Base-by-base conservation (phyloP, 495 filamentous ascomycete species). In the Penicillium turbatum region DNA sequence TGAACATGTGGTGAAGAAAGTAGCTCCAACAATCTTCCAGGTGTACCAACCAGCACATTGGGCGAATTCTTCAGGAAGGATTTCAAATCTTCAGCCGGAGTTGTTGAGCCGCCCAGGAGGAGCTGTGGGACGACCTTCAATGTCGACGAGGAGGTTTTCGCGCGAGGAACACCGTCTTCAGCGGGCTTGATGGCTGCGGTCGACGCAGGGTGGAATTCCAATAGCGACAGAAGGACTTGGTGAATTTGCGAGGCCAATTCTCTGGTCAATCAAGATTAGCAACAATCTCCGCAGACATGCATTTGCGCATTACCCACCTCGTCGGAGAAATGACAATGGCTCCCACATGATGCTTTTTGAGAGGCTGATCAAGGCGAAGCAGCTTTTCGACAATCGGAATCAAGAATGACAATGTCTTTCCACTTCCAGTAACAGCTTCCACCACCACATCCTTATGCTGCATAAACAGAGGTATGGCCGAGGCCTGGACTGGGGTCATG, bases 361-460 rank as follows among this genome's bases (percentile, higher is more conserved):
- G 79, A 6, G 88, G 85, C 36, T 91, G 88, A 42, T 84, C 82
- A 21, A 83, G 64, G 30, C 86, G 83, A 41, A 97, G 72, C 21
- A 97, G 78, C 56, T 86, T 88, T 66, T 96, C 90, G 11, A 97
- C 78, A 2, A 97, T 73, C 0, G 93, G 93, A 24, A 98, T 88
- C 41, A 98, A 70, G 62, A 93, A 97, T 2, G 90, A 86, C 37
- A 97, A 72, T 0, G 93, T 97, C 71, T 98, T 98, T 39, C 93
- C 93, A 64, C 88, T 93, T 7, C 95, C 93, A 2, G 93, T 98
- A 7, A 97, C 93, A 2, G 93, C 95, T 68, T 96, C 92, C 26
- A 97, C 92, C 3, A 97, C 92, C 0, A 97, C 92, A 72, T 97
- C 93, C 61, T 97, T 97, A 69, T 97, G 89, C 7, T 84, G 86